Evolutionary conservation across 2,329 filamentous ascomycete species (phyloP).

Genomic region (Epichloe aotearoae): DNA sequence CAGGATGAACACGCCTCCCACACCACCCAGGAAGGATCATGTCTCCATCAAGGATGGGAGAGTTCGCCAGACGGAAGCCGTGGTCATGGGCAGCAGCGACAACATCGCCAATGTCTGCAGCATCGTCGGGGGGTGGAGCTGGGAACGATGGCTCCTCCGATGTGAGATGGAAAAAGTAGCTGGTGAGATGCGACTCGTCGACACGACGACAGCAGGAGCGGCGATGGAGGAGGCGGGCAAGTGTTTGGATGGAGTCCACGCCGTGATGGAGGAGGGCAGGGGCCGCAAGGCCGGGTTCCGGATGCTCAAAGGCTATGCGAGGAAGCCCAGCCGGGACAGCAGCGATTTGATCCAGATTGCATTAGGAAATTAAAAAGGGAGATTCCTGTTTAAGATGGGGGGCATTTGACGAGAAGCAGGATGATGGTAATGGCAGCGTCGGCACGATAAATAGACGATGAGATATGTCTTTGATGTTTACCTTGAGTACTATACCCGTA

Average conservation of each 20-base stretch:
- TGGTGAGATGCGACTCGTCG: conserved; percentile 46
- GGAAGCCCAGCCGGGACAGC: conserved; percentile 38
- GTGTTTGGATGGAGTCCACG: conserved; percentile 46
- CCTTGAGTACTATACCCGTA: neutral
- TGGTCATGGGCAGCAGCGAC: conserved; percentile 53
- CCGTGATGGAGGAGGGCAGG: conserved; percentile 51
- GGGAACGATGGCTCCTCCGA: conserved; percentile 92
- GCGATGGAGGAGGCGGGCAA: conserved; percentile 43
- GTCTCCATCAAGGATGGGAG: conserved; percentile 26
- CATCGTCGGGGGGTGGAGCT: conserved; percentile 74
- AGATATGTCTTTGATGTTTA: neutral
- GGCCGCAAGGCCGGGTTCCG: conserved; percentile 45
- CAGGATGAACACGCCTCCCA: conserved; percentile 17
- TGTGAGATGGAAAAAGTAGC: conserved; percentile 69
- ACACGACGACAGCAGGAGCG: conserved; percentile 36
- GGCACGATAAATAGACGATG: neutral
- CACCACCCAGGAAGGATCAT: conserved; percentile 21
- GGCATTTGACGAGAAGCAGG: neutral
- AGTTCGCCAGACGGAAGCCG: conserved; percentile 46
- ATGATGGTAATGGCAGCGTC: neutral
- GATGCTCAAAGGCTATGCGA: conserved; percentile 48
- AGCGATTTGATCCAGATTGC: conserved; percentile 26
- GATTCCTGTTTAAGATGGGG: neutral
- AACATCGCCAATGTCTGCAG: conserved; percentile 65
- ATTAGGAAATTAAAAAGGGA: conserved; percentile 11